Evolutionary conservation across 2,329 filamentous ascomycete genomes (phyloP).

Genomic region (Chaetomiaceae sp.): DNA sequence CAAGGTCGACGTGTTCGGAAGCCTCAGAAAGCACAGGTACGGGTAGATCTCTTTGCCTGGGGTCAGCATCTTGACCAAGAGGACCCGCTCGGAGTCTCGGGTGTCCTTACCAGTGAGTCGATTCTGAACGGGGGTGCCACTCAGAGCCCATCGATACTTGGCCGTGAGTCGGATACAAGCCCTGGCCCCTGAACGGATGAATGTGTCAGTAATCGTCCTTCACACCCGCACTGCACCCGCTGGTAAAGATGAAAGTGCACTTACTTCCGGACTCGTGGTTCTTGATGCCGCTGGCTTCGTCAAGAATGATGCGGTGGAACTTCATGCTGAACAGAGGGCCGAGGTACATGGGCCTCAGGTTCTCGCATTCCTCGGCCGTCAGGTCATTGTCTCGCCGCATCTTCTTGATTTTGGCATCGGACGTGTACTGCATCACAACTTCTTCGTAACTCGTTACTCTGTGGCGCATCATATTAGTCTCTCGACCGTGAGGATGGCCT

Average conservation of each 20-base stretch:
- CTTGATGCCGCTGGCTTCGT: conserved; percentile 55
- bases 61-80: too few relatives aligned
- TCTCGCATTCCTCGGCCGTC: neutral
- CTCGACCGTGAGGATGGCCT: neutral
- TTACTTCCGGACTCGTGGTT: conserved; percentile 37
- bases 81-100: neutral
- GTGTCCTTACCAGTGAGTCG: conserved; percentile 27
- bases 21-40: too few relatives aligned
- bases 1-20: too few relatives aligned
- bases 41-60: neutral
- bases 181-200: conserved; percentile 26
- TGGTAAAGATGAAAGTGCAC: conserved; percentile 15
- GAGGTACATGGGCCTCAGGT: conserved; percentile 24
- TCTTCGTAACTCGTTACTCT: conserved; percentile 33
- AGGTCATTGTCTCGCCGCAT: neutral
- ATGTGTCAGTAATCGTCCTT: too few relatives aligned
- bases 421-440: conserved; percentile 22
- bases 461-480: neutral
- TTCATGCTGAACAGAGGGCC: conserved; percentile 37
- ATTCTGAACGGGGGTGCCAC: conserved; percentile 36
- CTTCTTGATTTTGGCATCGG: neutral
- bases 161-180: conserved; percentile 21
- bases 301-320: conserved; percentile 51
- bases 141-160: conserved; percentile 35
- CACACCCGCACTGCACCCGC: too few relatives aligned